These are phyloP conservation scores for Rhodamnia argentea DNA, from an alignment of 345 rosid genomes.

Conservation along the genomic window DNA sequence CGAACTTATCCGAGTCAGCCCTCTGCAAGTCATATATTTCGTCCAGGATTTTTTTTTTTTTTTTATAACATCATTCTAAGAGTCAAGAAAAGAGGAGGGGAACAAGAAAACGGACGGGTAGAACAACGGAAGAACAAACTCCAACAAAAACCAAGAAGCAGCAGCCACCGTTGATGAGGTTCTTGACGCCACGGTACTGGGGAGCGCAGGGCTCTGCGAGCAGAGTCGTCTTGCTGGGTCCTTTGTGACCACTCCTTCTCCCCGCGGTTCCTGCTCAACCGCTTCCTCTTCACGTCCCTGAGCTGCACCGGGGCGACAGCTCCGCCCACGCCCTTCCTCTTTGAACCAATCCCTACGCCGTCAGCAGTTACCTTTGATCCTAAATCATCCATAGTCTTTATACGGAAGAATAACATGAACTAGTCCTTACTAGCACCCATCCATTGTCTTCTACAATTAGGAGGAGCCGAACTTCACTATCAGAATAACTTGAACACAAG, in stretches of 20 bases:
- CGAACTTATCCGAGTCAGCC: conserved; percentile 53
- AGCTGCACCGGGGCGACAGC: background rate
- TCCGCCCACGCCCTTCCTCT: background rate
- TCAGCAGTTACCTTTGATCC: background rate
- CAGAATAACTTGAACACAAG: too few species aligned
- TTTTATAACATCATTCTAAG: background rate
- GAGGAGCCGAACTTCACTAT: too few species aligned
- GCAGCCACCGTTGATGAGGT: conserved; percentile 41
- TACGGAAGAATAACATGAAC: too few species aligned
- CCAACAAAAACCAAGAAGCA: background rate
- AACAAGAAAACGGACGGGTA: background rate
- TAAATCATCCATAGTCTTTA: too few species aligned
- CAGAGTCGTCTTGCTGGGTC: conserved; percentile 6
- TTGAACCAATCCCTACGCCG: background rate
- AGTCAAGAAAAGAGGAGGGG: background rate
- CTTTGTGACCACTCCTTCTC: background rate
- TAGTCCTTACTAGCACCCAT: too few species aligned
- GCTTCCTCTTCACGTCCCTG: conserved; percentile 11
- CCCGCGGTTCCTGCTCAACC: background rate
- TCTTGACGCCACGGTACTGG: conserved; percentile 43
- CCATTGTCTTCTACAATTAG: too few species aligned
- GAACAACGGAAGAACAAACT: background rate
- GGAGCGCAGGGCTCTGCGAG: conserved; percentile 66
- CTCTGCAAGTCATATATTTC: conserved; percentile 54
- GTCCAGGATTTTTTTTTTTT: too few species aligned